These are phyloP conservation scores for Sporothrix globosa DNA, from an alignment of 2,329 filamentous ascomycete genomes.

Conservation along the genomic window DNA sequence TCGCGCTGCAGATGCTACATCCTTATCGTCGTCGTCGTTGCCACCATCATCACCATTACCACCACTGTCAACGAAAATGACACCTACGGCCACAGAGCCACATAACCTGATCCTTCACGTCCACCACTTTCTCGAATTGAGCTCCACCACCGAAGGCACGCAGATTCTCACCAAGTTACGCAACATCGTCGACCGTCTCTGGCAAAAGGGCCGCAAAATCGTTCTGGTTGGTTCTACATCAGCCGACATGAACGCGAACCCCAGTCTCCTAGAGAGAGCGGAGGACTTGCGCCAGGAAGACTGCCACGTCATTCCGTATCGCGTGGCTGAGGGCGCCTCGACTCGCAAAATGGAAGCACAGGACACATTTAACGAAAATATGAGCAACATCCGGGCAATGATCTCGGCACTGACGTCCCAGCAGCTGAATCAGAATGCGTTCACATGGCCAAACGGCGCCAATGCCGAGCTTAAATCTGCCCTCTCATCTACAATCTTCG, in stretches of 20 bases:
- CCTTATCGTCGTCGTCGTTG: not conserved
- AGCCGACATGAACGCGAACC: slow-evolving; percentile 54
- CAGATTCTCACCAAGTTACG: slow-evolving; percentile 72
- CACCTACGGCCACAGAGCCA: slow-evolving; percentile 20
- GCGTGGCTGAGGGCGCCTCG: slow-evolving; percentile 33
- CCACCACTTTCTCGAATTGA: slow-evolving; percentile 79
- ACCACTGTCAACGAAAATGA: not conserved
- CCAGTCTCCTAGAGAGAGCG: slow-evolving; percentile 40
- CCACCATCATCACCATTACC: slow-evolving; percentile 22
- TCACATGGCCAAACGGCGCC: not conserved
- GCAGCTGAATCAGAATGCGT: slow-evolving; percentile 35
- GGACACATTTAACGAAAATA: slow-evolving; percentile 53
- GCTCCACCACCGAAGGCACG: slow-evolving; percentile 67
- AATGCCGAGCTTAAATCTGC: slow-evolving; percentile 16
- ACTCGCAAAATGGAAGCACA: slow-evolving; percentile 37
- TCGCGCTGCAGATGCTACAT: slow-evolving; percentile 49
- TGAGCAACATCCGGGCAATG: slow-evolving; percentile 54
- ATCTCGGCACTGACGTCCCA: slow-evolving; percentile 45
- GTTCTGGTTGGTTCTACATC: slow-evolving; percentile 77
- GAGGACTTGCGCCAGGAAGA: slow-evolving; percentile 43
- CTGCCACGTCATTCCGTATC: slow-evolving; percentile 42
- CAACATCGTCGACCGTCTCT: slow-evolving; percentile 69
- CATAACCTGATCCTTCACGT: slow-evolving; percentile 72
- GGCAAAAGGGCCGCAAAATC: slow-evolving; percentile 71
- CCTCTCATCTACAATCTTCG: slow-evolving; percentile 38